Evolutionary conservation across 139 green algal species (phyloP), one percentile per base, ranked within the genome.

Genomic region (Picocystis salinarum): DNA sequence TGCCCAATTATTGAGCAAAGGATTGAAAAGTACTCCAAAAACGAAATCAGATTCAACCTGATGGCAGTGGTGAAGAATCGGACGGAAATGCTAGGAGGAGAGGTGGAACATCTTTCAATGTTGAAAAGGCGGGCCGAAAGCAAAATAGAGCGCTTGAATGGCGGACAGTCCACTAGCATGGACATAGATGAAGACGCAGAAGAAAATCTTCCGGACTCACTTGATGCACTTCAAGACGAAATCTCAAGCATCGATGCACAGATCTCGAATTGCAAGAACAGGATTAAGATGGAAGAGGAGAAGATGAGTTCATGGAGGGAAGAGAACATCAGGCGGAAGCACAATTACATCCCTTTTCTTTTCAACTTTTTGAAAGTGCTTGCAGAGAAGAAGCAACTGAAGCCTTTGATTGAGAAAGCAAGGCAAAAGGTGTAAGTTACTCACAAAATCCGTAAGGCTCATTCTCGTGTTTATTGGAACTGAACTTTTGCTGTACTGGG

Each of bases 21-120:
- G 20, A 94, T 96, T 12, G 76, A 77, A 29, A 59, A 62, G 6
- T 96, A 97, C 45, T 48, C 77, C 6, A 58, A 64, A 20, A 68
- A 31, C 29, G 88, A 98, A 68, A 84, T 95, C 31, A 66, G 80
- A 12, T 98, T 98, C 73, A 96, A 96, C 48, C 64, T 98, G 6
- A 84, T 97, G 84, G 88, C 85, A 1, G 23, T 96, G 11, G 67
- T 93, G 15, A 67, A 58, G 4, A 69, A 87, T 53, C 31, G 65
- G 19, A 40, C 40, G 23, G 42, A 58, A 13, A 20, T 52, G 23
- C 39, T 79, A 6, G 15, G 29, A 6, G 45, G 55, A n/a, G 27
- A 56, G 36, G 23, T 77, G 5, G 46, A 19, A 2, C n/a, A n/a
- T n/a, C n/a, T n/a, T n/a, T n/a, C n/a, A n/a, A n/a, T n/a, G n/a